Conservation (phyloP, 768 basidiomycete species). For the Podaxis carcinomalis region DNA sequence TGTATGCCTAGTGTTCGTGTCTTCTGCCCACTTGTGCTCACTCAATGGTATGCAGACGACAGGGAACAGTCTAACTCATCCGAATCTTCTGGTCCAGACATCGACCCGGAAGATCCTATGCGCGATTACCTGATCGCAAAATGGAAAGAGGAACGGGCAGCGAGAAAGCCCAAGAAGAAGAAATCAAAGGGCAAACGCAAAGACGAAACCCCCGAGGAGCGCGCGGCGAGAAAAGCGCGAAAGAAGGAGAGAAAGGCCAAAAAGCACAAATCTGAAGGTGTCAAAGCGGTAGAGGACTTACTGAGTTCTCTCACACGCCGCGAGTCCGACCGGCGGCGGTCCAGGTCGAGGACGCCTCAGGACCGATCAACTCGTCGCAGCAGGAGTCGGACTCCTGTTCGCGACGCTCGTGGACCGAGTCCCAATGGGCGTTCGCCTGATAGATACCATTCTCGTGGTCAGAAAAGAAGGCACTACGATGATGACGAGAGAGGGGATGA, state of each 20-base stretch:
- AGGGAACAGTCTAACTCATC: slow-evolving; percentile 58
- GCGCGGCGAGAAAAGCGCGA: slow-evolving; percentile 66
- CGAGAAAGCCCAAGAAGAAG: slow-evolving; percentile 57
- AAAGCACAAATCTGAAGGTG: slow-evolving; percentile 57
- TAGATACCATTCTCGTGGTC: slow-evolving; percentile 8
- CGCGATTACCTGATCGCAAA: slow-evolving; percentile 83
- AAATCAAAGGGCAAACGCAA: slow-evolving; percentile 67
- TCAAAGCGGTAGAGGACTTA: slow-evolving; percentile 66
- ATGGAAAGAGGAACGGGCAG: slow-evolving; percentile 63
- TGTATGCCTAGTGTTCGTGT: slow-evolving; percentile 28
- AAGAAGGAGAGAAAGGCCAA: slow-evolving; percentile 66
- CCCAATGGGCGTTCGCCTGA: slow-evolving; percentile 12
- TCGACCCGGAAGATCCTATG: slow-evolving; percentile 99
- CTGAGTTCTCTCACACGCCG: slow-evolving; percentile 45
- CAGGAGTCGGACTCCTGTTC: slow-evolving; percentile 20
- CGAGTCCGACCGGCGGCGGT: slow-evolving; percentile 15
- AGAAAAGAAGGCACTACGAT: slow-evolving; percentile 13
- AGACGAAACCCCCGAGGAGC: slow-evolving; percentile 78
- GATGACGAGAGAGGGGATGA: slow-evolving; percentile 14
- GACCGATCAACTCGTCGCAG: slow-evolving; percentile 13
- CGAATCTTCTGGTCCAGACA: slow-evolving; percentile 55
- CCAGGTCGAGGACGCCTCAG: slow-evolving; percentile 4
- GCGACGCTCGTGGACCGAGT: slow-evolving; percentile 9
- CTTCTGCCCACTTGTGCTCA: slow-evolving; percentile 5
- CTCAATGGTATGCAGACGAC: slow-evolving; percentile 32